Evolutionary conservation across 805 yeast genomes (phyloP).

Genomic region (Kregervanrija fluxuum): DNA sequence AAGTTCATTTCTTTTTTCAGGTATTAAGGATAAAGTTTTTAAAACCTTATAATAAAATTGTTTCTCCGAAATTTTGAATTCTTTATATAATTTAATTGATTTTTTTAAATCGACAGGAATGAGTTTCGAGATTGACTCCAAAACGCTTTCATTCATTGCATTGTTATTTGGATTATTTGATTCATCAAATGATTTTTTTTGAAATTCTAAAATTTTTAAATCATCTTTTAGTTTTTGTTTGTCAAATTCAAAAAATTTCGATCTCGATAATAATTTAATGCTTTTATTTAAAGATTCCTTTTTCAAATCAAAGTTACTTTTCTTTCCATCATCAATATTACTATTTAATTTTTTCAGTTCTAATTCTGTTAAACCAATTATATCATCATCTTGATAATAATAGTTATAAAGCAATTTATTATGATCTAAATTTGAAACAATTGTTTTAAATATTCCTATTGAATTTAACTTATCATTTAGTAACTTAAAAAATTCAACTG

Average conservation of each 20-base stretch:
- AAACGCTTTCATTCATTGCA: constrained; percentile 25
- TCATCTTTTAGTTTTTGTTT: constrained; percentile 38
- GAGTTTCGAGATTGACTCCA: constrained; percentile 41
- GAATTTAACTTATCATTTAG: constrained; percentile 43
- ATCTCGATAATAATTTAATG: constrained; percentile 25
- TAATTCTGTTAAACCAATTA: constrained; percentile 33
- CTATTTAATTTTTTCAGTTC: constrained; percentile 1
- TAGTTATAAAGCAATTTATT: constrained; percentile 43
- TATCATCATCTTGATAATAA: constrained; percentile 58
- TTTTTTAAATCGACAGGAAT: constrained; percentile 41
- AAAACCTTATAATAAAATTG: constrained; percentile 50
- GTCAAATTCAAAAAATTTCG: constrained; percentile 29
- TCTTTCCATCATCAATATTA: constrained; percentile 11
- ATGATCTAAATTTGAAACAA: constrained; percentile 27
- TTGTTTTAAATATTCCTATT: constrained; percentile 30
- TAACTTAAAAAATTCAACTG: constrained; percentile 63
- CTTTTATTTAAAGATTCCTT: constrained; percentile 22
- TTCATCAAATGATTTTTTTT: constrained; percentile 28
- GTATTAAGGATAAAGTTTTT: constrained; percentile 36
- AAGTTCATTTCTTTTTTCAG: constrained; percentile 47
- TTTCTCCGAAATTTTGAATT: constrained; percentile 49
- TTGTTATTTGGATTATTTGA: not conserved
- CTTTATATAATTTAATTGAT: constrained; percentile 42
- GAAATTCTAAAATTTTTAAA: constrained; percentile 34
- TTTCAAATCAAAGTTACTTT: constrained; percentile 14